These are phyloP conservation scores for Catunica adiposa DNA, from an alignment of 2,329 filamentous ascomycete genomes.

Conservation along the genomic window DNA sequence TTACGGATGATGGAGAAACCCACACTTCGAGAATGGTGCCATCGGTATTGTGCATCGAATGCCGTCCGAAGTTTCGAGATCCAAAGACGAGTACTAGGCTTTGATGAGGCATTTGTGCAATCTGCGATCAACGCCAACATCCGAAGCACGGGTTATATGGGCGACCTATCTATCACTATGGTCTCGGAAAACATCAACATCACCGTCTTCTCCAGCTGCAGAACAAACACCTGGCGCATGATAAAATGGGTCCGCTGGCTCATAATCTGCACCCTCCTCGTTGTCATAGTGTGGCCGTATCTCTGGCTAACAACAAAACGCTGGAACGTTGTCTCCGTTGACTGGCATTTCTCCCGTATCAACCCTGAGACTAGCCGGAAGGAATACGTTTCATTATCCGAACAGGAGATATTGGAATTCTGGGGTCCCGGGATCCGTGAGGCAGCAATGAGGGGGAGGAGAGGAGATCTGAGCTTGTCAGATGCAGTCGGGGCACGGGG, in stretches of 20 bases:
- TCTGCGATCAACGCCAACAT: constrained; percentile 39
- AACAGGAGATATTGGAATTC: constrained; percentile 44
- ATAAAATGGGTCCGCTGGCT: constrained; percentile 46
- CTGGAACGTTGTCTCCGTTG: constrained; percentile 45
- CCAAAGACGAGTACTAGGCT: constrained; percentile 37
- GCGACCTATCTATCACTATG: constrained; percentile 41
- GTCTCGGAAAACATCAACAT: constrained; percentile 39
- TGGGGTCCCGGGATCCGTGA: constrained; percentile 45
- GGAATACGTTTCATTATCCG: constrained; percentile 36
- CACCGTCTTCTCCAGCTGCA: constrained; percentile 47
- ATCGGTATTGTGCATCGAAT: constrained; percentile 45
- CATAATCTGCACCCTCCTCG: constrained; percentile 50
- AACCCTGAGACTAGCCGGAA: constrained; percentile 22
- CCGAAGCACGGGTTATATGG: constrained; percentile 49
- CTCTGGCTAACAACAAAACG: constrained; percentile 50
- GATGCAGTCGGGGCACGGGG: constrained; percentile 23
- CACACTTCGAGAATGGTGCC: constrained; percentile 41
- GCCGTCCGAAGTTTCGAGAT: constrained; percentile 41
- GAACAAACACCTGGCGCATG: constrained; percentile 47
- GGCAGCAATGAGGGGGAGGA: constrained; percentile 40
- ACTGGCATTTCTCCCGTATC: constrained; percentile 39
- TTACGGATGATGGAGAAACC: constrained; percentile 3
- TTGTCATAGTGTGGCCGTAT: constrained; percentile 55
- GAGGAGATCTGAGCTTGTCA: constrained; percentile 38
- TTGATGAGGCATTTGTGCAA: constrained; percentile 39